phyloP scores from a whole-genome alignment of 345 rosid genomes.

The Adansonia digitata region DNA sequence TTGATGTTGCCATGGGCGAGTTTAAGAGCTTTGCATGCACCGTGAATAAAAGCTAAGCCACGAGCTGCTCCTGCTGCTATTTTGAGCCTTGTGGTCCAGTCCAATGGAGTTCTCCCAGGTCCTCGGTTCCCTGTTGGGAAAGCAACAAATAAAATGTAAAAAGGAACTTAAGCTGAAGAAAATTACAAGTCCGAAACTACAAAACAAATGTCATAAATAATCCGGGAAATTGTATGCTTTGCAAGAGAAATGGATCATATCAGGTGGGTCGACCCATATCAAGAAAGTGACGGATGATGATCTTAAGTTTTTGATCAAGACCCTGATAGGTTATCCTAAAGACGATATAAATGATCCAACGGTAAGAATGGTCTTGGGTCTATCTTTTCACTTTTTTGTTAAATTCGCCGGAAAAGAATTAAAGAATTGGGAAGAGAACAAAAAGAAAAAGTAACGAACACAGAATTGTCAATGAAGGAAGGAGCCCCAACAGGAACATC shows the following conservation, averaged over 20 bases:
- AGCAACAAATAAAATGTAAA: neutral
- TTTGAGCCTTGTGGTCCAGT: slow-evolving; percentile 82
- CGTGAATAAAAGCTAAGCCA: slow-evolving; percentile 68
- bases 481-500: slow-evolving; percentile 3
- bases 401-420: slow-evolving; percentile 13
- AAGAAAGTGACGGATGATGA: neutral
- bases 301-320: neutral
- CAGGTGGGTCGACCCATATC: neutral
- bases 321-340: neutral
- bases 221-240: neutral
- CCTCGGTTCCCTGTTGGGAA: slow-evolving; percentile 72
- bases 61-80: slow-evolving; percentile 80
- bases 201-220: neutral
- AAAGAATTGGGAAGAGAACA: slow-evolving; percentile 7
- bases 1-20: slow-evolving; percentile 83
- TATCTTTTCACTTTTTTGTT: slow-evolving; percentile 21
- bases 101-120: slow-evolving; percentile 80
- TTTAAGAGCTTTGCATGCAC: slow-evolving; percentile 63
- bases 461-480: slow-evolving; percentile 2
- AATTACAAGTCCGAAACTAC: neutral
- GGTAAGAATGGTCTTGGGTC: neutral
- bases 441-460: slow-evolving; percentile 14
- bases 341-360: neutral
- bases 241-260: neutral
- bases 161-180: neutral